Base-by-base conservation (phyloP, 331 rosid genomes). In the Arachis monticola region DNA sequence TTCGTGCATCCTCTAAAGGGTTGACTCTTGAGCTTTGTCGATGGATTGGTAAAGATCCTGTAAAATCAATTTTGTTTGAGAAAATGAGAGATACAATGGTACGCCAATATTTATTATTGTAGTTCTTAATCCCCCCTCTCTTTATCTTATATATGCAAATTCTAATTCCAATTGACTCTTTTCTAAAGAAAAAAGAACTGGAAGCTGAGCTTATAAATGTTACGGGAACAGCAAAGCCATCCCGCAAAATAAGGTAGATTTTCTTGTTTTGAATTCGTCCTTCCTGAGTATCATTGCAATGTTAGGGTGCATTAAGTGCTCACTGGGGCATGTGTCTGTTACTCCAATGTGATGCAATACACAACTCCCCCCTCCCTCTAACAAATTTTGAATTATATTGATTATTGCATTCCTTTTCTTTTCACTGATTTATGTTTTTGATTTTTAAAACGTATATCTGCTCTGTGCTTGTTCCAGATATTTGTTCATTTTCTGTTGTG, bases 21-120 rank as follows among this genome's bases (percentile, higher is more conserved):
- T 77, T 95, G 84, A 95, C 99, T 8, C 96, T 95, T 69, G 99
- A 95, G 83, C 99, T 95, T 74, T 95, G 99, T 73, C 99, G 98
- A 61, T 95, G 99, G 99, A 95, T 95, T 64, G 99, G 99, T 74
- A 95, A 95, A 85, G 99, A 95, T 70, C 96, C 91, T 61, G 99
- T 95, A 75, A 95, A 95, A 83, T 90, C 96, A 50, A 89, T 95
- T 76, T 83, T 95, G 80, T 95, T 95, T 51, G 99, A 95, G 87
- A 95, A 95, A 86, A 95, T 92, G 99, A 83, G 99, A 72, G 99
- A 95, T 75, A 95, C 99, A 44, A 95, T 95, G 99, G 99, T 95
- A 89, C 67, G 84, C 38, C 74, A 27, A 51, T 22, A 5, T 70
- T 56, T 46, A 27, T 74, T 40, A 68, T 47, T 38, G 60, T 57